A percentile compares a stretch with the other conserved stretches of the same genome.
These are phyloP conservation scores for Colletotrichum lupini DNA, from an alignment of 2,329 filamentous ascomycete genomes.

Conservation along the genomic window DNA sequence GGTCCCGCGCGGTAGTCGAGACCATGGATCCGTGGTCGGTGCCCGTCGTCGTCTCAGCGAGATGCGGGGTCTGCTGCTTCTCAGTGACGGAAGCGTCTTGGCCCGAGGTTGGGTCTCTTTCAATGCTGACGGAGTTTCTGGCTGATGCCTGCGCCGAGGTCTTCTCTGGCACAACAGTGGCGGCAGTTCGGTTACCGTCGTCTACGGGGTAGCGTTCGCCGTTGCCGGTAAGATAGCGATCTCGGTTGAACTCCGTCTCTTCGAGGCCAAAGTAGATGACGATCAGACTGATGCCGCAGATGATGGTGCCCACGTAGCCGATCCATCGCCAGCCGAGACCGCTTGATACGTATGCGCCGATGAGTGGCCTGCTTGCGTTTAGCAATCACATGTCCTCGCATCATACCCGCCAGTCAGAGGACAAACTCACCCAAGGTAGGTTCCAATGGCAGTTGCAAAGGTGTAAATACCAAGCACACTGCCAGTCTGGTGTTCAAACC, in stretches of 20 bases:
- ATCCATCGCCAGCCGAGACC: conserved; percentile 66
- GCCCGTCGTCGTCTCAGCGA: conserved; percentile 10
- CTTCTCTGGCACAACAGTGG: conserved; percentile 36
- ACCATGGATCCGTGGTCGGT: conserved; percentile 33
- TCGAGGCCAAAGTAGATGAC: conserved; percentile 63
- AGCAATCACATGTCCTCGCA: neutral
- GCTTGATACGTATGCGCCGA: conserved; percentile 62
- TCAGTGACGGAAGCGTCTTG: neutral
- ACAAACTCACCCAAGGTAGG: conserved; percentile 57
- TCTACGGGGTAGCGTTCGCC: conserved; percentile 38
- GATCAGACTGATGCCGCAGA: conserved; percentile 57
- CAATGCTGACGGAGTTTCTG: neutral
- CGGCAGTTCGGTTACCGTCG: neutral
- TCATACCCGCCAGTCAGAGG: neutral
- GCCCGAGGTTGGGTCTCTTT: neutral
- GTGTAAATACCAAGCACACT: conserved; percentile 66
- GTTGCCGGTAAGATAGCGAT: conserved; percentile 47
- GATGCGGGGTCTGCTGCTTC: neutral
- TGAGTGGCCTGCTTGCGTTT: conserved; percentile 48
- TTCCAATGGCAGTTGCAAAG: conserved; percentile 65
- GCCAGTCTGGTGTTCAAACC: conserved; percentile 68
- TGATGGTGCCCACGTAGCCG: conserved; percentile 61
- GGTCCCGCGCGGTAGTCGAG: conserved; percentile 34
- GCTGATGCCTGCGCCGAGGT: conserved; percentile 5
- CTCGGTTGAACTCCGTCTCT: conserved; percentile 61